Evolutionary conservation across 2,329 filamentous ascomycete species (phyloP).

Genomic region (Pleoardoris graminearum): DNA sequence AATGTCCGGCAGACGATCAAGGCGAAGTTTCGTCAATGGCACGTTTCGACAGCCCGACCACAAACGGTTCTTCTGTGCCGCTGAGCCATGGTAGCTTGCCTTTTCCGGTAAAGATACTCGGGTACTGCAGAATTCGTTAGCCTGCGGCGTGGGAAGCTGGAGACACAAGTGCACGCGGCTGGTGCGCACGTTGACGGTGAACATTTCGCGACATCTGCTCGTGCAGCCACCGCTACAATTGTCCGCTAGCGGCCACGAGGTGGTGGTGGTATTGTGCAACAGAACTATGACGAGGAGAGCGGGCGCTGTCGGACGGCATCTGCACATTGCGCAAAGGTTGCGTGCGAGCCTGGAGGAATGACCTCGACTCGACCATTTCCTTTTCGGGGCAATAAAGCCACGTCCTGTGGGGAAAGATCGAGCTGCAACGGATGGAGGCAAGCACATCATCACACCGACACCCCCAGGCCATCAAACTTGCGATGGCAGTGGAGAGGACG

Average conservation of each 20-base stretch:
- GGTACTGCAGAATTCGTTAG: conserved; percentile 3
- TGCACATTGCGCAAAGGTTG: conserved; percentile 1
- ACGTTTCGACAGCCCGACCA: neutral
- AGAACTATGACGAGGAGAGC: neutral
- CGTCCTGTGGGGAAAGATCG: neutral
- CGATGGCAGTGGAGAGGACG: neutral
- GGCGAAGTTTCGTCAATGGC: neutral
- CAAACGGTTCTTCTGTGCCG: conserved; percentile 5
- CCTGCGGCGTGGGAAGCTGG: conserved; percentile 4
- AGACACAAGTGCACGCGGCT: neutral
- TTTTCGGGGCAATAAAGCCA: neutral
- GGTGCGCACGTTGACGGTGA: neutral
- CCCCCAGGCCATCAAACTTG: neutral
- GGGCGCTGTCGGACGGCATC: conserved; percentile 1
- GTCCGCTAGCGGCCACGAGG: conserved; percentile 2
- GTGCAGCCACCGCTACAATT: conserved; percentile 7
- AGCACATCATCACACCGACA: neutral
- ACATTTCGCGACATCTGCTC: neutral
- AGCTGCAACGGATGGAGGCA: neutral
- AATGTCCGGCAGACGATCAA: too few species aligned
- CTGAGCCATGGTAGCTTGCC: conserved; percentile 16
- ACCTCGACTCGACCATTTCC: too few species aligned
- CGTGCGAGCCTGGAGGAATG: conserved; percentile 3
- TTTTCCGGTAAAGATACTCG: conserved; percentile 13
- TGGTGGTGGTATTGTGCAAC: conserved; percentile 3